Evolutionary conservation across 2,329 filamentous ascomycete genomes (phyloP).

Genomic region (Chaetomium globosum): DNA sequence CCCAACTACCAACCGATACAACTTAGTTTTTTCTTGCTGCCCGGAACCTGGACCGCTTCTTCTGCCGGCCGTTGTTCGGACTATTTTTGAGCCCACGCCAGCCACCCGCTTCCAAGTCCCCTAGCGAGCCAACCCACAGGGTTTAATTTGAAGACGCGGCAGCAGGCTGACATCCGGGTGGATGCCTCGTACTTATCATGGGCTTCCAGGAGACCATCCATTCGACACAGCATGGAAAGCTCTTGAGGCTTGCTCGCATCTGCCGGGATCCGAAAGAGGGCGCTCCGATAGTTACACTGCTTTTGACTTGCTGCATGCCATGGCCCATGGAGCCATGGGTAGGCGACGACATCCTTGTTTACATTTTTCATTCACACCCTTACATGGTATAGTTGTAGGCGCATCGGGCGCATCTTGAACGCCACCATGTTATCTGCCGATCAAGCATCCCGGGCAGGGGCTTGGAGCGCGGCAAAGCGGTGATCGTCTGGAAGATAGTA

Average conservation of each 20-base stretch:
- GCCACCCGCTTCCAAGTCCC: neutral
- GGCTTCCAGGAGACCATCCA: slow-evolving; percentile 13
- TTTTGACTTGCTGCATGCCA: neutral
- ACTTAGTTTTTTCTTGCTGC: neutral
- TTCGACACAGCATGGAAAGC: slow-evolving; percentile 16
- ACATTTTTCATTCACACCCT: slow-evolving; percentile 12
- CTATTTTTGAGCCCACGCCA: slow-evolving; percentile 25
- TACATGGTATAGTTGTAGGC: neutral
- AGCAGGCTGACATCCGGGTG: slow-evolving; percentile 17
- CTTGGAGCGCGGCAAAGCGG: neutral
- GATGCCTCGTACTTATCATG: slow-evolving; percentile 12
- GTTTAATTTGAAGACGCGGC: slow-evolving; percentile 4
- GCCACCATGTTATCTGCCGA: slow-evolving; percentile 25
- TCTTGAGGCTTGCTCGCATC: slow-evolving; percentile 18
- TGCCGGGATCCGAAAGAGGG: slow-evolving; percentile 33
- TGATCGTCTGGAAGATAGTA: slow-evolving; percentile 20
- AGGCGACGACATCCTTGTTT: slow-evolving; percentile 27
- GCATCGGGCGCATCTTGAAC: neutral
- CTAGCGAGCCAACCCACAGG: neutral
- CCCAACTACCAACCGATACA: slow-evolving; percentile 8
- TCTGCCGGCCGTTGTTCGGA: slow-evolving; percentile 12
- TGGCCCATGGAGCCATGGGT: slow-evolving; percentile 3
- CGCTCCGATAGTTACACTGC: slow-evolving; percentile 25
- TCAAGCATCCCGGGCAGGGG: slow-evolving; percentile 10
- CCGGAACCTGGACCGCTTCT: slow-evolving; percentile 16